Conservation (phyloP, 2,329 filamentous ascomycete species). For the Calonectria multiphialidica region DNA sequence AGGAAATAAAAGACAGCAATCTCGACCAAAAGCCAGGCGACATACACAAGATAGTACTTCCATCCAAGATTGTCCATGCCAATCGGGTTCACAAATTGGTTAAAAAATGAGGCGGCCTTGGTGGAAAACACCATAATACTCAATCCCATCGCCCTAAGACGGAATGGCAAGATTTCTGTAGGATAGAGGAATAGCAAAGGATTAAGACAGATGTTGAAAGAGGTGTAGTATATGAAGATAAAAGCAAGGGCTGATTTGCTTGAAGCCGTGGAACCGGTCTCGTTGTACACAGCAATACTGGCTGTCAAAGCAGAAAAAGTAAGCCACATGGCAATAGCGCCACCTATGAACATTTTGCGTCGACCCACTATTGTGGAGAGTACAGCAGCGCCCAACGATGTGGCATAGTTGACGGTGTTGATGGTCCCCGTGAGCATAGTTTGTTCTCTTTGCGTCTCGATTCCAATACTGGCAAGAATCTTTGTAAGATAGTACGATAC, state of each 20-base stretch:
- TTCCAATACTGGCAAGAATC: slow-evolving; percentile 41
- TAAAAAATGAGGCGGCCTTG: slow-evolving; percentile 31
- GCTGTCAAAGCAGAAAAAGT: slow-evolving; percentile 28
- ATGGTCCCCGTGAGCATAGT: slow-evolving; percentile 27
- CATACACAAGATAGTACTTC: slow-evolving; percentile 41
- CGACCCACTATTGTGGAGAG: slow-evolving; percentile 29
- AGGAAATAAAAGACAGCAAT: slow-evolving; percentile 51
- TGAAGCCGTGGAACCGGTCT: slow-evolving; percentile 24
- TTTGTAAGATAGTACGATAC: slow-evolving; percentile 42
- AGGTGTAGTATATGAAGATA: slow-evolving; percentile 33
- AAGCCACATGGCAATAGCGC: slow-evolving; percentile 27
- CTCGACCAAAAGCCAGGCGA: slow-evolving; percentile 37
- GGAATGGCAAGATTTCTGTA: slow-evolving; percentile 30
- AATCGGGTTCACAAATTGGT: slow-evolving; percentile 34
- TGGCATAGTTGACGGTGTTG: slow-evolving; percentile 28
- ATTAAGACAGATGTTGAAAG: slow-evolving; percentile 30
- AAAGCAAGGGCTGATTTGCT: slow-evolving; percentile 30
- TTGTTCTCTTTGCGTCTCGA: slow-evolving; percentile 25
- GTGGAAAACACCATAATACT: slow-evolving; percentile 27
- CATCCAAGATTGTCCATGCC: slow-evolving; percentile 41
- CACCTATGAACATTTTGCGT: slow-evolving; percentile 28
- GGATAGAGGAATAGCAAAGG: slow-evolving; percentile 28
- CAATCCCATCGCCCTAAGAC: slow-evolving; percentile 29
- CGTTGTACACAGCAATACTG: slow-evolving; percentile 29
- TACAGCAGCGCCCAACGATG: slow-evolving; percentile 16